Conservation (phyloP, 1,139 yeast species). For the Nakaseomyces bracarensis region DNA sequence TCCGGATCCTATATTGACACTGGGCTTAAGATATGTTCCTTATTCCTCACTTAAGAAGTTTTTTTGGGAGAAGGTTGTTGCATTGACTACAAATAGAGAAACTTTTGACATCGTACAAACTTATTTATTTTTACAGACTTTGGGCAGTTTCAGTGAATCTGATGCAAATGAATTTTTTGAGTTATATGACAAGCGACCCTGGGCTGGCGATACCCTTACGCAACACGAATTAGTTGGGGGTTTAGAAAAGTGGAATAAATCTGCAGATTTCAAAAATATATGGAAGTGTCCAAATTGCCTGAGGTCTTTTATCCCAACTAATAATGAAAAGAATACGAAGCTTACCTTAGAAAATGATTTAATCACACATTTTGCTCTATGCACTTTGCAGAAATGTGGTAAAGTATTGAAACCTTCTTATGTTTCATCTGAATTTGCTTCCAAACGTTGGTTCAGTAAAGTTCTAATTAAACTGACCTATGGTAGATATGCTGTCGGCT, state of each 20-base stretch:
- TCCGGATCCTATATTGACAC: constrained; percentile 46
- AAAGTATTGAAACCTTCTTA: constrained; percentile 59
- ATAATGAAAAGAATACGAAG: constrained; percentile 39
- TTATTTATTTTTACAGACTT: constrained; percentile 23
- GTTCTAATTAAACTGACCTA: constrained; percentile 75
- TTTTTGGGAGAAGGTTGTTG: constrained; percentile 59
- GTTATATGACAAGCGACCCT: constrained; percentile 23
- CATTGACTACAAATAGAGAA: constrained; percentile 16
- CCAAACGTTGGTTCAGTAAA: constrained; percentile 83
- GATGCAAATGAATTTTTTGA: constrained; percentile 52
- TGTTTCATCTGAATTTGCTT: constrained; percentile 75
- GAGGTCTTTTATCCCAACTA: constrained; percentile 47
- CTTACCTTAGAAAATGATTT: constrained; percentile 43
- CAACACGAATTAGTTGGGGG: constrained; percentile 23
- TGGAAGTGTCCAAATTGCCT: constrained; percentile 67
- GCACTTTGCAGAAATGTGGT: constrained; percentile 68
- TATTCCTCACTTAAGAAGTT: constrained; percentile 57
- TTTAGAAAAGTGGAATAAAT: constrained; percentile 47
- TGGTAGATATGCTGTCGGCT: constrained; percentile 81
- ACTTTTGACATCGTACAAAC: constrained; percentile 26
- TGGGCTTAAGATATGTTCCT: constrained; percentile 61
- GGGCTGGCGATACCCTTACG: constrained; percentile 32
- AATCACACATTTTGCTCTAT: constrained; percentile 78
- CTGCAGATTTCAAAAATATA: constrained; percentile 25
- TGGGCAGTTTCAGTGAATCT: constrained; percentile 45